Evolutionary conservation across 1,284 basidiomycete genomes (phyloP).

Genomic region (Rhodotorula glutinis): DNA sequence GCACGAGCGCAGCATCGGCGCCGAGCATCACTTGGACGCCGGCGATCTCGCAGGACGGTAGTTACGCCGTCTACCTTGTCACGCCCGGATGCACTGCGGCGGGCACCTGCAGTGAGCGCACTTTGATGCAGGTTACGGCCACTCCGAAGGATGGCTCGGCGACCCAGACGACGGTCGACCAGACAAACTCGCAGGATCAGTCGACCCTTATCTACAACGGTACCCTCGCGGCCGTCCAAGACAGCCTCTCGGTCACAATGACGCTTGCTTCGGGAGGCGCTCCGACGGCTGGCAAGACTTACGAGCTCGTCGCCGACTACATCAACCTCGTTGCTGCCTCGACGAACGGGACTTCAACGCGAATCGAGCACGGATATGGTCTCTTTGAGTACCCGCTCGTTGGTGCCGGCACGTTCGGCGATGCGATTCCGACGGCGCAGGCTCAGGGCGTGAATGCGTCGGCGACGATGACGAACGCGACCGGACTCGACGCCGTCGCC

Average conservation of each 20-base stretch:
- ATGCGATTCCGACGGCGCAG: slow-evolving; percentile 18
- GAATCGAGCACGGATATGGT: slow-evolving; percentile 25
- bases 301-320: slow-evolving; percentile 74
- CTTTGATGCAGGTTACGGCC: slow-evolving; percentile 75
- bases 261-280: slow-evolving; percentile 59
- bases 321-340: slow-evolving; percentile 58
- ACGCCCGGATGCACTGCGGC: slow-evolving; percentile 81
- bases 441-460: slow-evolving; percentile 19
- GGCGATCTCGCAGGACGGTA: slow-evolving; percentile 79
- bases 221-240: slow-evolving; percentile 69
- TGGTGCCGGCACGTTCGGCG: slow-evolving; percentile 31
- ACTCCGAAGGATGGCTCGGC: slow-evolving; percentile 63
- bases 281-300: slow-evolving; percentile 62
- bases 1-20: slow-evolving; percentile 59
- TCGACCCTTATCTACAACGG: slow-evolving; percentile 64
- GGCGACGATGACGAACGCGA: slow-evolving; percentile 30
- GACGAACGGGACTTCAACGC: slow-evolving; percentile 26
- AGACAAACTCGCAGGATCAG: slow-evolving; percentile 67
- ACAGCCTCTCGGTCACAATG: slow-evolving; percentile 42
- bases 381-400: slow-evolving; percentile 35
- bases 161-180: slow-evolving; percentile 61
- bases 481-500: slow-evolving; percentile 28
- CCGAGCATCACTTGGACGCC: slow-evolving; percentile 83
- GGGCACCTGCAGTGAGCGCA: slow-evolving; percentile 75
- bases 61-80: slow-evolving; percentile 78